Evolutionary conservation across 2,329 filamentous ascomycete species (phyloP).

Genomic region (Mollisia scopiformis): DNA sequence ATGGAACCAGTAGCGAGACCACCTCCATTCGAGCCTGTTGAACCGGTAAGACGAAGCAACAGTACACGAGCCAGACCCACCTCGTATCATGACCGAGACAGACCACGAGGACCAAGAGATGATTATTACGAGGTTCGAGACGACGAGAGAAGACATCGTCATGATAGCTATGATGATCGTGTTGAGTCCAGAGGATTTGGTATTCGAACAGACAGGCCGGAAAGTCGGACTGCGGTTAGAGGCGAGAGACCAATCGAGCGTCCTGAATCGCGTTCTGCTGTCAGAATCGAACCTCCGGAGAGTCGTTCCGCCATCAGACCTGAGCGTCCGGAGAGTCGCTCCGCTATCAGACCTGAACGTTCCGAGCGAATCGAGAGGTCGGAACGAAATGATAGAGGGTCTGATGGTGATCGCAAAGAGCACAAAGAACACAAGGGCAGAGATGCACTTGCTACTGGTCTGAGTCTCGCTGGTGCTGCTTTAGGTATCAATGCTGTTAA

Average conservation of each 20-base stretch:
- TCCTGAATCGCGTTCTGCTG: background rate
- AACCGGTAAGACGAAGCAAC: slow-evolving; percentile 35
- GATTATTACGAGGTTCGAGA: slow-evolving; percentile 37
- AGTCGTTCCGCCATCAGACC: background rate
- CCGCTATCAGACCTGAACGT: slow-evolving; percentile 17
- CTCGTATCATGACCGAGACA: slow-evolving; percentile 34
- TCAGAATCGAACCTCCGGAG: background rate
- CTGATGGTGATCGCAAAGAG: slow-evolving; percentile 25
- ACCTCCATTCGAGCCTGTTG: slow-evolving; percentile 28
- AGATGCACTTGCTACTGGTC: slow-evolving; percentile 34
- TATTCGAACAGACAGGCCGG: slow-evolving; percentile 12
- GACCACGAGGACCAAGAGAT: slow-evolving; percentile 28
- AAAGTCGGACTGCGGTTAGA: background rate
- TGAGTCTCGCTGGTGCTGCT: slow-evolving; percentile 37
- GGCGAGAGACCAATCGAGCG: slow-evolving; percentile 18
- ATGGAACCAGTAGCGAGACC: slow-evolving; percentile 32
- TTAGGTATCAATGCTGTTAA: slow-evolving; percentile 36
- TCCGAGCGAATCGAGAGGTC: slow-evolving; percentile 15
- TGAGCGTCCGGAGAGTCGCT: slow-evolving; percentile 13
- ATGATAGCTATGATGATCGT: slow-evolving; percentile 33
- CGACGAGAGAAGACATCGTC: slow-evolving; percentile 26
- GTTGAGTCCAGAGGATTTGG: slow-evolving; percentile 34
- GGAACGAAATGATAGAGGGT: slow-evolving; percentile 13
- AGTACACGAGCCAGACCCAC: slow-evolving; percentile 36
- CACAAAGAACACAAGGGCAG: slow-evolving; percentile 29